phyloP scores from a whole-genome alignment of 2,329 filamentous ascomycete genomes.

The Fusarium fracticaudum region DNA sequence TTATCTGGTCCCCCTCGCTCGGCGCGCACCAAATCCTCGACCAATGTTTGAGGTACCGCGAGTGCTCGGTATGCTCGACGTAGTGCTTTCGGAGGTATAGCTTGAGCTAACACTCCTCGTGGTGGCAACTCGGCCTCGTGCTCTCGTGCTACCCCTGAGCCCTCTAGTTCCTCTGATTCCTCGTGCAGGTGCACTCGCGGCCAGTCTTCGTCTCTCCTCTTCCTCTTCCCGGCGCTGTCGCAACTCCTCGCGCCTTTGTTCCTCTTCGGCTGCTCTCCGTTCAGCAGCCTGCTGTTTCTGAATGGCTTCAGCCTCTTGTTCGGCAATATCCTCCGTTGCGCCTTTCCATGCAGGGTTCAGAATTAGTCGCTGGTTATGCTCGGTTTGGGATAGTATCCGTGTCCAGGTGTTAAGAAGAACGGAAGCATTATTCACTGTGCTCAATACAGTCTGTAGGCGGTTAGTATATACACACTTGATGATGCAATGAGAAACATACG shows the following conservation, averaged over 20 bases:
- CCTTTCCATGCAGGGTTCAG: constrained; percentile 91
- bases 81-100: constrained; percentile 42
- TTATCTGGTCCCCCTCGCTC: constrained; percentile 48
- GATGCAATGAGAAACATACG: constrained; percentile 52
- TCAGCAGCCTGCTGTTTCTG: constrained; percentile 81
- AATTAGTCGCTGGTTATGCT: constrained; percentile 94
- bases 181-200: constrained; percentile 42
- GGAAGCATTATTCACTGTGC: constrained; percentile 87
- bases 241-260: constrained; percentile 78
- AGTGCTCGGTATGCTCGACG: constrained; percentile 42
- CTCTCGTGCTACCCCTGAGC: constrained; percentile 44
- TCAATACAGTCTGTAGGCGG: constrained; percentile 72
- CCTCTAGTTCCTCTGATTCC: constrained; percentile 49
- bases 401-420: constrained; percentile 95
- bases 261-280: constrained; percentile 79
- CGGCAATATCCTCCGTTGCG: constrained; percentile 84
- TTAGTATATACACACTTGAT: constrained; percentile 22
- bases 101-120: constrained; percentile 43
- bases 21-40: constrained; percentile 48
- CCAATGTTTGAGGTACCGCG: constrained; percentile 50
- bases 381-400: constrained; percentile 93
- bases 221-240: constrained; percentile 71
- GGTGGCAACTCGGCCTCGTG: constrained; percentile 42
- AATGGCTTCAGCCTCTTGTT: constrained; percentile 82
- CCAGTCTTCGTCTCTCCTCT: constrained; percentile 53